Conservation (phyloP, 2,329 filamentous ascomycete genomes). For the Neospermospora avenae region DNA sequence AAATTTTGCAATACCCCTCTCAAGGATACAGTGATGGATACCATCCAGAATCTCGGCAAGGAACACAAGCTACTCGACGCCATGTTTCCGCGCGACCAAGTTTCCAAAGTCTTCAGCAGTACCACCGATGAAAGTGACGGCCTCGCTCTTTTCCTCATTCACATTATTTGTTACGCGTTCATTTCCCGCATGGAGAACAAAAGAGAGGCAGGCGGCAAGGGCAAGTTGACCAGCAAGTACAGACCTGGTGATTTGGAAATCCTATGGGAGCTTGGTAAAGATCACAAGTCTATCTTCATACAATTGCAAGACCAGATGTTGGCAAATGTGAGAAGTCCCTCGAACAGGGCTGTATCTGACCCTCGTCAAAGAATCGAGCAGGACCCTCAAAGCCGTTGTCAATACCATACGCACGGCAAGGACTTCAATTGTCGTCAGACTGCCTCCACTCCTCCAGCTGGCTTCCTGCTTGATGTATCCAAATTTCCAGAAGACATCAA, state of each 20-base stretch:
- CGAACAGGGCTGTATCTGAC: background rate
- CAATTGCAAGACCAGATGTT: background rate
- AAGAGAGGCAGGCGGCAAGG: background rate
- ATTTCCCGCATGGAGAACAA: background rate
- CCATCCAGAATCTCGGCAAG: background rate
- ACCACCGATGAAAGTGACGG: background rate
- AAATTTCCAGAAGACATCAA: no score
- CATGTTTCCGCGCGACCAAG: background rate
- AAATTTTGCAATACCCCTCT: slow-evolving; percentile 1
- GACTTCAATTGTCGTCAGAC: background rate
- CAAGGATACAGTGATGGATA: background rate
- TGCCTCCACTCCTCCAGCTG: background rate
- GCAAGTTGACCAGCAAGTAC: background rate
- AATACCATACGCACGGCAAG: background rate
- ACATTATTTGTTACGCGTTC: background rate
- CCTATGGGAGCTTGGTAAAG: background rate
- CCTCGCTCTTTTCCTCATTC: background rate
- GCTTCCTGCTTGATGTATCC: slow-evolving; percentile 33
- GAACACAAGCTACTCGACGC: background rate
- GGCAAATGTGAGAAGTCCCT: background rate
- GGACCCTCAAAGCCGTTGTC: background rate
- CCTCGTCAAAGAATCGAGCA: background rate
- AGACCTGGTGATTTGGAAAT: background rate
- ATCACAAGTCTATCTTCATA: background rate
- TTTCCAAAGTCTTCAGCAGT: background rate